These are phyloP conservation scores for Petunia secreta DNA, from an alignment of 257 asterid species.

Conservation along the genomic window DNA sequence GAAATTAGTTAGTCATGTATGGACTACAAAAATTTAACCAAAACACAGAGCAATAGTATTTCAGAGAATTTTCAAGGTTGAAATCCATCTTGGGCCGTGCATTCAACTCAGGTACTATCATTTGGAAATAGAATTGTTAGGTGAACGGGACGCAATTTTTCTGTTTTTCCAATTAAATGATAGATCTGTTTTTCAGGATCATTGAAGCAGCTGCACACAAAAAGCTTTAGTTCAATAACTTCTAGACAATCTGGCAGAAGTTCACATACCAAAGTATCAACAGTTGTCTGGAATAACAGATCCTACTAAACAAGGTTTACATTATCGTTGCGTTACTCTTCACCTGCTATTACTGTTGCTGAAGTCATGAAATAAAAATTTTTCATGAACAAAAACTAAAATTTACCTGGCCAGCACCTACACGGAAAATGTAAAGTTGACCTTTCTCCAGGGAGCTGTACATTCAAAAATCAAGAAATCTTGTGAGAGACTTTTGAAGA, in stretches of 20 bases:
- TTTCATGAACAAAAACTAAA: not conserved
- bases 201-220: not conserved
- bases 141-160: not conserved
- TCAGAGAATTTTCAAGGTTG: not conserved
- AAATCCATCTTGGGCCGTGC: not conserved
- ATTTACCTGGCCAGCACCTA: constrained; percentile 92
- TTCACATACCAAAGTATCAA: no score
- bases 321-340: not conserved
- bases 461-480: constrained; percentile 28
- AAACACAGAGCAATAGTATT: not conserved
- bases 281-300: not conserved
- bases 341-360: not conserved
- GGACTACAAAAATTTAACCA: not conserved
- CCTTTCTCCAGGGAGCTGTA: constrained; percentile 93
- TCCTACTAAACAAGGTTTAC: not conserved
- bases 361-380: not conserved
- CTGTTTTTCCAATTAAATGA: not conserved
- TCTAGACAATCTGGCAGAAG: not conserved
- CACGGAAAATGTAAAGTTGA: constrained; percentile 77
- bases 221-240: not conserved
- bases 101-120: not conserved
- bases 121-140: not conserved
- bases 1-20: constrained; percentile 19
- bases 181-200: not conserved
- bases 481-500: constrained; percentile 21